Evolutionary conservation across 805 yeast species (phyloP).

Genomic region (Ogataea populi-albae): DNA sequence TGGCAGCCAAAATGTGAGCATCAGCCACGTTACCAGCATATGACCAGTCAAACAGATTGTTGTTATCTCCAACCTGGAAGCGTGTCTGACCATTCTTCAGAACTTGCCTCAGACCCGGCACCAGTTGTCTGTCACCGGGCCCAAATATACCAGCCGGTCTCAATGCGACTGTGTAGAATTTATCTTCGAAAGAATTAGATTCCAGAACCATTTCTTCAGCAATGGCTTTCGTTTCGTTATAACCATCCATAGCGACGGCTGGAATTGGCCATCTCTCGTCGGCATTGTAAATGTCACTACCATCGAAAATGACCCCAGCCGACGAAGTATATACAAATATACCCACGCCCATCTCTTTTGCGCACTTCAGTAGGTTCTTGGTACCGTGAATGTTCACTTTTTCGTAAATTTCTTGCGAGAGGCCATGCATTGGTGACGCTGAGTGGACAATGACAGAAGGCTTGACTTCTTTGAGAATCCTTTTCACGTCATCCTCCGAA

Average conservation of each 20-base stretch:
- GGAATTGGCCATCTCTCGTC: conserved; percentile 96
- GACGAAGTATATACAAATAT: conserved; percentile 93
- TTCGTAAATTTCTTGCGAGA: conserved; percentile 74
- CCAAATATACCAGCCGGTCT: conserved; percentile 99
- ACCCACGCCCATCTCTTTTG: conserved; percentile 47
- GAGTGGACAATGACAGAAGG: conserved; percentile 88
- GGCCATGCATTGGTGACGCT: conserved; percentile 95
- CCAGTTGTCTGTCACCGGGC: conserved; percentile 96
- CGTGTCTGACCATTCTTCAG: conserved; percentile 83
- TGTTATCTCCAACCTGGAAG: conserved; percentile 92
- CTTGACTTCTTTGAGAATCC: conserved; percentile 54
- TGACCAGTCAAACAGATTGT: conserved; percentile 93
- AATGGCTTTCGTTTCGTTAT: conserved; percentile 88
- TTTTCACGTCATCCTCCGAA: conserved; percentile 59
- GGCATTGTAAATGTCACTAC: conserved; percentile 87
- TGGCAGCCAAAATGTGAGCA: conserved; percentile 90
- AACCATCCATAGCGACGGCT: conserved; percentile 89
- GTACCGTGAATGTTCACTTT: conserved; percentile 94
- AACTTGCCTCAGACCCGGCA: conserved; percentile 85
- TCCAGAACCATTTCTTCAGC: conserved; percentile 82
- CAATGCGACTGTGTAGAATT: conserved; percentile 74
- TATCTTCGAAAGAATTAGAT: conserved; percentile 58
- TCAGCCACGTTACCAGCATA: conserved; percentile 98
- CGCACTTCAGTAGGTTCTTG: conserved; percentile 61
- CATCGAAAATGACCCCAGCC: conserved; percentile 96